Percentiles rank a stretch among this genome's conserved stretches.
Evolutionary conservation across 2,329 filamentous ascomycete species (phyloP).

Genomic region (Apiospora arundinis): DNA sequence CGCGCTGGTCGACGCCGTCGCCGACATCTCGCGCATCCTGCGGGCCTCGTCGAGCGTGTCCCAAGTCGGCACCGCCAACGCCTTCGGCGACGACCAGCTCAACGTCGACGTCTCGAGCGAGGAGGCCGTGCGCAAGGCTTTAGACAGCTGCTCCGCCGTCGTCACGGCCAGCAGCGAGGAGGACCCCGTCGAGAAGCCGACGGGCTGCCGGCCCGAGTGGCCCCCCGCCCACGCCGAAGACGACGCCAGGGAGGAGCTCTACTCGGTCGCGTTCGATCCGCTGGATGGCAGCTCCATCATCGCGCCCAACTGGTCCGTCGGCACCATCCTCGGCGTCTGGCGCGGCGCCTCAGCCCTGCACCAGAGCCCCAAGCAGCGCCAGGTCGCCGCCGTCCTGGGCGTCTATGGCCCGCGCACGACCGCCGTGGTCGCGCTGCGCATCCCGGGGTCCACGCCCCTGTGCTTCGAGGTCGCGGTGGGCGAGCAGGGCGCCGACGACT

Average conservation of each 20-base stretch:
- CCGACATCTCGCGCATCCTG: constrained; percentile 52
- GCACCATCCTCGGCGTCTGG: constrained; percentile 67
- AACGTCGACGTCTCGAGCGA: constrained; percentile 64
- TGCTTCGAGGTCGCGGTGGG: constrained; percentile 61
- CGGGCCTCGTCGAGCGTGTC: constrained; percentile 52
- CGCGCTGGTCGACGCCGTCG: constrained; percentile 51
- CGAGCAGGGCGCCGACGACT: constrained; percentile 33
- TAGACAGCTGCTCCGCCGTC: constrained; percentile 52
- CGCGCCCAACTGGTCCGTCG: constrained; percentile 63
- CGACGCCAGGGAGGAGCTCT: constrained; percentile 46
- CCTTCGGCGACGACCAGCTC: constrained; percentile 65
- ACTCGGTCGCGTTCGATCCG: constrained; percentile 68
- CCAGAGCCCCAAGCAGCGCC: constrained; percentile 45
- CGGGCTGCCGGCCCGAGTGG: constrained; percentile 23
- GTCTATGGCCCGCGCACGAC: constrained; percentile 62
- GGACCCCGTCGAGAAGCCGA: constrained; percentile 57
- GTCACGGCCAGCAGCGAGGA: constrained; percentile 65
- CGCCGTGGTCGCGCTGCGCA: constrained; percentile 59
- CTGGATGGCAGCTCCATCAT: constrained; percentile 69
- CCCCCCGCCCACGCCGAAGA: not conserved
- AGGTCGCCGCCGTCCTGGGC: constrained; percentile 58
- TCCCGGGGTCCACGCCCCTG: constrained; percentile 43
- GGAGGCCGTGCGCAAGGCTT: constrained; percentile 50
- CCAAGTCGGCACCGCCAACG: constrained; percentile 57
- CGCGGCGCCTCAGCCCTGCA: constrained; percentile 53